phyloP scores from a whole-genome alignment of 2,329 filamentous ascomycete genomes.

The Hypoxylon sp. region DNA sequence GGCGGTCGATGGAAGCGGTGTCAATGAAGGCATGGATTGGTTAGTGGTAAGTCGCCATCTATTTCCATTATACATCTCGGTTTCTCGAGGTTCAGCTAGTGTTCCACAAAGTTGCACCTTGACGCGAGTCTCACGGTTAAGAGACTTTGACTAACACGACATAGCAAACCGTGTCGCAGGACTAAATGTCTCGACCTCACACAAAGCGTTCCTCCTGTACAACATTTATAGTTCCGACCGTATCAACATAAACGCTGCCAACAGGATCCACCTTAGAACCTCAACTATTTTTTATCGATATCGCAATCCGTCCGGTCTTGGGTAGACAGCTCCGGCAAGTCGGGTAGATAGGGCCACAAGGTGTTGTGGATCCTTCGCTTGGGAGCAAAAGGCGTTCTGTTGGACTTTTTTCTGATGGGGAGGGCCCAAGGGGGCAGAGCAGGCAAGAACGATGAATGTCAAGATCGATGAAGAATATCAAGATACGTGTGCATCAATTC shows the following conservation, averaged over 20 bases:
- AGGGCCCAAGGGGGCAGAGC: slow-evolving; percentile 10
- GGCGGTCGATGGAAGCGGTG: slow-evolving; percentile 93
- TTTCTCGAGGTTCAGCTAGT: slow-evolving; percentile 2
- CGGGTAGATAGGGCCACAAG: slow-evolving; percentile 23
- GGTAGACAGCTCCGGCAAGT: slow-evolving; percentile 35
- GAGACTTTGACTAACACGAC: slow-evolving; percentile 26
- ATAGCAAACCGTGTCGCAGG: slow-evolving; percentile 61
- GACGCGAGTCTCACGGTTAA: slow-evolving; percentile 10
- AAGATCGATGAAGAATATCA: slow-evolving; percentile 38
- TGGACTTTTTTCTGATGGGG: slow-evolving; percentile 17
- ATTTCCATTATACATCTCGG: background rate
- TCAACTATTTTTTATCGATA: slow-evolving; percentile 31
- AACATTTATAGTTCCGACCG: slow-evolving; percentile 36
- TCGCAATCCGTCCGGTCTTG: slow-evolving; percentile 40
- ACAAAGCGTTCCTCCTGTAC: slow-evolving; percentile 27
- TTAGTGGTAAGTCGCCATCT: slow-evolving; percentile 76
- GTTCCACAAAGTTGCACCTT: slow-evolving; percentile 7
- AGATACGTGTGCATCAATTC: slow-evolving; percentile 34
- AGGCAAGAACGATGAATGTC: slow-evolving; percentile 39
- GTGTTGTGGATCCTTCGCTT: slow-evolving; percentile 26
- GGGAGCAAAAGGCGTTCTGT: slow-evolving; percentile 38
- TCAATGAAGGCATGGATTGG: slow-evolving; percentile 99
- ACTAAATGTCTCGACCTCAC: slow-evolving; percentile 49
- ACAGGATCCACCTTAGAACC: slow-evolving; percentile 13
- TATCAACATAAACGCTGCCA: slow-evolving; percentile 20